Conservation (phyloP, 2,329 filamentous ascomycete genomes). For the Paraphoma chrysanthemicola region DNA sequence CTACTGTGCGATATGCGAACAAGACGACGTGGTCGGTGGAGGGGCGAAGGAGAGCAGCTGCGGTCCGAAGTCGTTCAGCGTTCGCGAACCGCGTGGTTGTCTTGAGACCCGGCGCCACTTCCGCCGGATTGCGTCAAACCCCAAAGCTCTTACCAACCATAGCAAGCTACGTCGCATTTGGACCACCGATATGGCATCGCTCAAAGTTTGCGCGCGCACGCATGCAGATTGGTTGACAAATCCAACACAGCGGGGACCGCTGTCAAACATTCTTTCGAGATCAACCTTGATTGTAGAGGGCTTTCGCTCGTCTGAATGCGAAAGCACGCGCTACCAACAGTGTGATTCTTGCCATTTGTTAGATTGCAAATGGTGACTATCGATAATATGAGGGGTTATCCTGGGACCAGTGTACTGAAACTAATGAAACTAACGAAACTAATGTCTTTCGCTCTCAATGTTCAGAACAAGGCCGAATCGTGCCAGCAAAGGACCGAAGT, state of each 20-base stretch:
- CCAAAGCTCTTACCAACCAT: constrained; percentile 4
- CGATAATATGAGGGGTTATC: too few species aligned
- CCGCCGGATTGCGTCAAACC: constrained; percentile 13
- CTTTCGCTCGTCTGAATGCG: too few species aligned
- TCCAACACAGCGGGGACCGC: background rate
- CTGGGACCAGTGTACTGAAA: too few species aligned
- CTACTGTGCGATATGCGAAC: background rate
- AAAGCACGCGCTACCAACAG: too few species aligned
- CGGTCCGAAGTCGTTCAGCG: background rate
- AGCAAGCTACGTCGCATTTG: constrained; percentile 3
- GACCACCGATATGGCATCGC: background rate
- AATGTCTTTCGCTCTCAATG: too few species aligned
- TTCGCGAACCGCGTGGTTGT: background rate
- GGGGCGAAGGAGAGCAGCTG: background rate
- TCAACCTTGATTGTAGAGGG: too few species aligned
- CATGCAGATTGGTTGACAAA: background rate
- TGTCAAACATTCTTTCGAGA: too few species aligned
- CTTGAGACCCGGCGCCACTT: constrained; percentile 5
- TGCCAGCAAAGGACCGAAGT: too few species aligned
- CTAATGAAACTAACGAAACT: too few species aligned
- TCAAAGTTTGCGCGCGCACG: background rate
- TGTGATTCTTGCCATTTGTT: too few species aligned
- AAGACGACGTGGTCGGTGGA: background rate
- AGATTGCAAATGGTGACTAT: too few species aligned
- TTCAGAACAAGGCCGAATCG: too few species aligned